Evolutionary conservation across 2,329 filamentous ascomycete genomes (phyloP), one percentile per base, ranked within the genome.

Genomic region (Fusarium sp.): DNA sequence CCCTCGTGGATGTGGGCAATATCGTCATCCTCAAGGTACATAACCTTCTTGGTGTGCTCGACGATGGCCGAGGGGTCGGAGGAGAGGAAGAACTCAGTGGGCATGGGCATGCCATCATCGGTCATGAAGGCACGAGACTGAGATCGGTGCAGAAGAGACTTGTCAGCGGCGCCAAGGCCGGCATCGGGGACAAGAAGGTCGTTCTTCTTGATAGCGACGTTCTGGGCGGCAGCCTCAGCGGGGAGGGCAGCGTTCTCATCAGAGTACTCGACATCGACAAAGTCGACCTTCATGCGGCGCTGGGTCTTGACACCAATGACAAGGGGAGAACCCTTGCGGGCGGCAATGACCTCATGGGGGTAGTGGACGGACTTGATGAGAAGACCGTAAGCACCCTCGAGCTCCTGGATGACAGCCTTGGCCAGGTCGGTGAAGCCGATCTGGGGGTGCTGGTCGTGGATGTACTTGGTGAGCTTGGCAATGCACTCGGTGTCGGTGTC

Each of bases 201-300:
- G 62, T 88, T 87, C 86, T 97, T 98, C 90, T 97, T 98, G 76
- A 98, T 85, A 64, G 96, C 96, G 67, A 93, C 93, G 79, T 97
- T 98, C 84, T 99, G 96, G 65, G 95, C 95, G 68, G 96, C 96
- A 72, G 90, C 90, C 87, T 99, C 96, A 58, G 96, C 96, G 36
- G 96, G 91, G 67, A 99, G 91, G 73, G 91, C 88, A 73, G 85
- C 86, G 77, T 90, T 90, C 76, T 97, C 93, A 77, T 97, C 93
- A 56, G 91, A 91, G 81, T 95, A 98, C 84, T 99, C 96, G 68
- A 99, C 96, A 80, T 99, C 96, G 79, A 99, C 96, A 78, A 99
- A 99, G 84, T 99, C 96, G 69, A 99, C 96, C 91, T 98, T 99
- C 96, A 99, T 98, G 85, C 97, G 97, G 86, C 92, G 96, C 83